A percentile compares a stretch with the other conserved stretches of the same genome.
Evolutionary conservation across 2,329 filamentous ascomycete genomes (phyloP).

Genomic region (Colletotrichum agaves): DNA sequence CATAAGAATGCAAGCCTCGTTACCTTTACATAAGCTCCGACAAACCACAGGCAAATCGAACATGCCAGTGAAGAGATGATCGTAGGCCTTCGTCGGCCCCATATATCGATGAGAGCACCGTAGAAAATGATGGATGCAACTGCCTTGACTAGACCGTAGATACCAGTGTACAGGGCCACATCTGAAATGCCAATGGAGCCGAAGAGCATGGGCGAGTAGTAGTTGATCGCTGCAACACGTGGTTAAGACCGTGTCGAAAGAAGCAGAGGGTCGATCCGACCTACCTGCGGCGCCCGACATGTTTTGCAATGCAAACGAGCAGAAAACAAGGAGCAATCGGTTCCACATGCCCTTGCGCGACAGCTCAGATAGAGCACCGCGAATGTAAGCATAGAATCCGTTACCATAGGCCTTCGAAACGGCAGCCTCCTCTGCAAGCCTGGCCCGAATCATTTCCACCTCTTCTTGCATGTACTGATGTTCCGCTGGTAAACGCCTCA

Average conservation of each 20-base stretch:
- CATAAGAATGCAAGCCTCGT: not conserved
- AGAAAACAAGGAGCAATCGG: constrained; percentile 51
- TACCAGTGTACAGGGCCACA: constrained; percentile 59
- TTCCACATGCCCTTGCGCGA: constrained; percentile 54
- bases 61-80: constrained; percentile 61
- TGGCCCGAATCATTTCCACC: constrained; percentile 55
- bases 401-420: constrained; percentile 48
- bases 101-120: constrained; percentile 51
- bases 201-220: constrained; percentile 55
- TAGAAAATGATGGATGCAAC: constrained; percentile 55
- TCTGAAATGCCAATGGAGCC: constrained; percentile 57
- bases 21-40: constrained; percentile 62
- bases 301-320: constrained; percentile 52
- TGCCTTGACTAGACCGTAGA: constrained; percentile 60
- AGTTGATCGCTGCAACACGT: constrained; percentile 51
- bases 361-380: constrained; percentile 48
- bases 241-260: constrained; percentile 18
- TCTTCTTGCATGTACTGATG: constrained; percentile 59
- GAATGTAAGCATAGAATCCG: constrained; percentile 48
- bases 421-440: constrained; percentile 48
- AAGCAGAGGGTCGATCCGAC: not conserved
- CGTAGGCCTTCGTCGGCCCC: constrained; percentile 53
- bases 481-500: constrained; percentile 57
- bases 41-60: constrained; percentile 60
- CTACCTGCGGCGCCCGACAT: constrained; percentile 52